These are phyloP conservation scores for Gracilaria caudata DNA, from an alignment of 23 red algal species.

Conservation along the genomic window DNA sequence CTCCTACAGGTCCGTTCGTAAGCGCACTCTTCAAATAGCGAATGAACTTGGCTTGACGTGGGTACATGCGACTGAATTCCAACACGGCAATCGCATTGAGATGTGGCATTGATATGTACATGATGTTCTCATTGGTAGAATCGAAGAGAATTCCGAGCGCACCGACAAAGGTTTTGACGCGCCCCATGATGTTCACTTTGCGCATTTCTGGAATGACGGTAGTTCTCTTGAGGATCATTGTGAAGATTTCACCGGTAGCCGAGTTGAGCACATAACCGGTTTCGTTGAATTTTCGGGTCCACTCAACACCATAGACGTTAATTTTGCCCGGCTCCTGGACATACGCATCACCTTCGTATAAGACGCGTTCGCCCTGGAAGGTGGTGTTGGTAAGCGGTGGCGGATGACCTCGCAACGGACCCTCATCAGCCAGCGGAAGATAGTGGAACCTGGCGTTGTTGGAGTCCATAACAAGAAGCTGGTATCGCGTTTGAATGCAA, in stretches of 20 bases:
- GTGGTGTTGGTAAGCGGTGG: background rate
- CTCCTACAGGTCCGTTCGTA: conserved; percentile 35
- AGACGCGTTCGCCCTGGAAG: conserved; percentile 33
- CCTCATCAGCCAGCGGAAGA: conserved; percentile 41
- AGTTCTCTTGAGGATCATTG: conserved; percentile 1
- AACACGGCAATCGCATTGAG: conserved; percentile 64
- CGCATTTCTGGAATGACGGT: conserved; percentile 29
- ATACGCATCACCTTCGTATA: conserved; percentile 24
- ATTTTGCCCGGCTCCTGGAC: background rate
- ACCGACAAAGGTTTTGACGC: conserved; percentile 40
- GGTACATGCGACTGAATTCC: conserved; percentile 29
- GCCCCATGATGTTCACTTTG: conserved; percentile 33
- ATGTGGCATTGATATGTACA: conserved; percentile 68
- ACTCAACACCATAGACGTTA: conserved; percentile 57
- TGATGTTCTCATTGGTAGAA: conserved; percentile 61
- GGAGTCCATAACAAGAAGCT: conserved; percentile 55
- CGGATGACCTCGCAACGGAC: conserved; percentile 29
- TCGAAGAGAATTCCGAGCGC: conserved; percentile 63
- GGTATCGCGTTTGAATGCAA: conserved; percentile 66
- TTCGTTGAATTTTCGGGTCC: conserved; percentile 61
- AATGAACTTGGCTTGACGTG: conserved; percentile 60
- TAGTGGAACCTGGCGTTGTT: conserved; percentile 35
- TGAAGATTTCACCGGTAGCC: conserved; percentile 54
- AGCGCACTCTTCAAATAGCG: conserved; percentile 48
- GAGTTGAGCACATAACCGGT: conserved; percentile 53